phyloP scores from a whole-genome alignment of 768 basidiomycete species.

The Tephrocybe sp. region DNA sequence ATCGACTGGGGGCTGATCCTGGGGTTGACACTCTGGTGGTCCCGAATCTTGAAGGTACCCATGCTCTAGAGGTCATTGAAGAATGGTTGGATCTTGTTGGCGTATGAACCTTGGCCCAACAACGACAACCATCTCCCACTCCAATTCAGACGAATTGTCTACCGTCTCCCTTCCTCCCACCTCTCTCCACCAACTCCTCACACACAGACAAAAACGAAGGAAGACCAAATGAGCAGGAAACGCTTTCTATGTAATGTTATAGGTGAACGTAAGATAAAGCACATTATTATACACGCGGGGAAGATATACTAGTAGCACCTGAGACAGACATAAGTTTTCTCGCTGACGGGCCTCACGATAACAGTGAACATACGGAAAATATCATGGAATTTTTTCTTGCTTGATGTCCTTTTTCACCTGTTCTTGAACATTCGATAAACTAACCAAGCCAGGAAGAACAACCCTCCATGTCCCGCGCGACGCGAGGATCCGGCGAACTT shows the following conservation, averaged over 20 bases:
- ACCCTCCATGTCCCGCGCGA: slow-evolving; percentile 64
- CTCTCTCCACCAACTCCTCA: too few species aligned
- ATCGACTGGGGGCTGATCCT: slow-evolving; percentile 40
- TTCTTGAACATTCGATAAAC: slow-evolving; percentile 28
- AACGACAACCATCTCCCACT: too few species aligned
- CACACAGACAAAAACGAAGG: too few species aligned
- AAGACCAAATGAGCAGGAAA: too few species aligned
- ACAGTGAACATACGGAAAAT: slow-evolving; percentile 8
- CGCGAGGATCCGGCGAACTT: slow-evolving; percentile 67
- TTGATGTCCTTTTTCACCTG: slow-evolving; percentile 35
- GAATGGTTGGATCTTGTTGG: slow-evolving; percentile 57
- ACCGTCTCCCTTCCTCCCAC: too few species aligned
- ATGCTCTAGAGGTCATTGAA: slow-evolving; percentile 41
- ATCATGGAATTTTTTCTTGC: slow-evolving; percentile 21
- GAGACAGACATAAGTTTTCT: background rate
- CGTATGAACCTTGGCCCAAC: slow-evolving; percentile 28
- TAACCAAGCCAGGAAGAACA: slow-evolving; percentile 60
- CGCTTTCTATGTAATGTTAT: background rate
- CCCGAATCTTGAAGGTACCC: slow-evolving; percentile 33
- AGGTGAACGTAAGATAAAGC: background rate
- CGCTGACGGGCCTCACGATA: too few species aligned
- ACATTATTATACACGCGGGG: slow-evolving; percentile 7
- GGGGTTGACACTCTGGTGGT: slow-evolving; percentile 37
- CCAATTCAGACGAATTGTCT: too few species aligned
- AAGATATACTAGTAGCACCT: slow-evolving; percentile 1